phyloP scores from a whole-genome alignment of 345 rosid species.

The Cardiospermum halicacabum region DNA sequence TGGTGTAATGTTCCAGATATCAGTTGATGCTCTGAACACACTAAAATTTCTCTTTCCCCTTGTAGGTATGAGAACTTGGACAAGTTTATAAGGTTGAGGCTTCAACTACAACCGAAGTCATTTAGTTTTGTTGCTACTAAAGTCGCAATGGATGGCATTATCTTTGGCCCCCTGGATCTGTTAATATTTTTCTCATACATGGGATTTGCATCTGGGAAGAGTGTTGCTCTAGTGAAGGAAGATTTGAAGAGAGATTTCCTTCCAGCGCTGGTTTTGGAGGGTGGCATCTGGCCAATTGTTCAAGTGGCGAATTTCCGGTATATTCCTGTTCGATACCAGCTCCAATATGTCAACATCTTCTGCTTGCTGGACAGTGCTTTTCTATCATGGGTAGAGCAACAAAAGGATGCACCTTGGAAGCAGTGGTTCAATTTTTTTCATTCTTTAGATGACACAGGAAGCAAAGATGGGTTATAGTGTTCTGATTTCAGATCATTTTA shows the following conservation, averaged over 20 bases:
- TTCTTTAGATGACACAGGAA: constrained; percentile 51
- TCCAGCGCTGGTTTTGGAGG: constrained; percentile 84
- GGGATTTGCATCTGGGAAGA: constrained; percentile 81
- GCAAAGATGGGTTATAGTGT: constrained; percentile 38
- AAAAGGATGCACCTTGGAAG: constrained; percentile 96
- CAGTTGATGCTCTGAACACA: background rate
- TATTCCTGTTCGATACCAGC: constrained; percentile 80
- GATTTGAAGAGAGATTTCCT: constrained; percentile 86
- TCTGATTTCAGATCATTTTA: background rate
- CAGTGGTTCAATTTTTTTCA: constrained; percentile 58
- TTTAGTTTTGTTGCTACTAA: constrained; percentile 66
- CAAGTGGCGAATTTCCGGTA: constrained; percentile 85
- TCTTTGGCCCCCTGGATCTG: constrained; percentile 84
- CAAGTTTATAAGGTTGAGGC: constrained; percentile 56
- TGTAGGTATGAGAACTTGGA: constrained; percentile 85
- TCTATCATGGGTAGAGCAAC: constrained; percentile 88
- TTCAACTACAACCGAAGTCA: constrained; percentile 62
- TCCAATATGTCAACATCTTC: constrained; percentile 80
- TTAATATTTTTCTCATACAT: constrained; percentile 79
- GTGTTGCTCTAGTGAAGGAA: constrained; percentile 61
- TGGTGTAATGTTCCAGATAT: background rate
- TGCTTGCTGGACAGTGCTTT: constrained; percentile 89
- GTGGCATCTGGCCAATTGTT: constrained; percentile 79
- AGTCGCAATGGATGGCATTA: constrained; percentile 86
- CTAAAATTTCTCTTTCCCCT: background rate